Base-by-base conservation (phyloP, 495 filamentous ascomycete species). In the Podospora fimiseda region DNA sequence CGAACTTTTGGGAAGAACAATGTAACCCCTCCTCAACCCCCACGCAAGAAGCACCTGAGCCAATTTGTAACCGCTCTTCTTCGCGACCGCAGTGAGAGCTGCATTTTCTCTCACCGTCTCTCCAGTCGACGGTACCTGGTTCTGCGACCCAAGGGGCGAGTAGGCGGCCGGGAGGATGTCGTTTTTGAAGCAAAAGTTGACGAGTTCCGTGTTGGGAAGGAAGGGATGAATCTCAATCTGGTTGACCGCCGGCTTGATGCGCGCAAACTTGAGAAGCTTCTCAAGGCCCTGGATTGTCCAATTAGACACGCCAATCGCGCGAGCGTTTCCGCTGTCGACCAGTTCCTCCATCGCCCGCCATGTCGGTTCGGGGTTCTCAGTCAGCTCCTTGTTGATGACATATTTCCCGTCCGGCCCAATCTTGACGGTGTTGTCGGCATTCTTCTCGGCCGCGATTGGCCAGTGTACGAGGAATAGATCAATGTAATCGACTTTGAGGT, bases 401-500 rank as follows among this genome's bases (percentile, higher is more conserved):
- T 70, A 69, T 63, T 80, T 80, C 54, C 81, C 81, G 59, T 83
- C 77, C 4, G 72, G 43, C 19, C 80, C 80, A 48, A 83, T 61
- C 65, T 76, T 80, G 52, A 75, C 75, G 39, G 70, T 69, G 58
- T 73, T 51, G 40, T 80, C 64, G 0, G 67, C 66, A 44, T 75
- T 71, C 52, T 69, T 68, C 72, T 85, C 82, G 27, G 74, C 74
- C 2, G 81, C 82, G 68, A 82, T 74, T 43, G 85, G 85, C 82
- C 80, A 88, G 66, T 88, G 84, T 56, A 87, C 78, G 43, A 87
- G 73, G 62, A 83, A 89, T 0, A 86, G 71, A 61, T 91, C 87
- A 41, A 89, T 61, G 58, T 91, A 88, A 51, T 82, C 76, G 6
- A 84, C 66, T 22, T 74, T 74, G 44, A 90, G 75, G 49, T 81